Base-by-base conservation (phyloP, 2,329 filamentous ascomycete species). In the Ophiostoma montium region DNA sequence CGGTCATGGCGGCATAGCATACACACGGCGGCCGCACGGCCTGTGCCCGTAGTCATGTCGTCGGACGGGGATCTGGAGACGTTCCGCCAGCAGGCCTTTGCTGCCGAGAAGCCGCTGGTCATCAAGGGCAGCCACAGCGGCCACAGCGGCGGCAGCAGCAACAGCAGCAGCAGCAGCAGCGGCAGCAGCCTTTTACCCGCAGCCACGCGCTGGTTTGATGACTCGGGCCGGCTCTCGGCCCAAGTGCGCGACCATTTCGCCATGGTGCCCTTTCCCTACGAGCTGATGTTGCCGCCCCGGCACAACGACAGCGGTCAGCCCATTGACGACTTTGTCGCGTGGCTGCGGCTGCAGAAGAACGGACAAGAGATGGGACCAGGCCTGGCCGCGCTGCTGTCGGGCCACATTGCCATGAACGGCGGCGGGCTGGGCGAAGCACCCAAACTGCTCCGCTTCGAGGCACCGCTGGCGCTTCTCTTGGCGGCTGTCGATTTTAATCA, bases 391-490 rank as follows among this genome's bases (percentile, higher is more conserved):
- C 51, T 56, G 0, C 35, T 57, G 12, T 13, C 35, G 1, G 44
- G 53, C 33, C 46, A 50, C 12, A 32, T 48, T 19, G 39, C 15
- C 5, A 42, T 42, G 21, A 23, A 42, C 13, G 23, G 21, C 23
- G 39, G 39, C 23, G 15, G 15, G 8, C 15, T 12, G 15, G 23
- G 16, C 15, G 13, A 7, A 21, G 11, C n/a, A 15, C 8, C 39
- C 9, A 42, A n/a, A 19, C 30, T 86, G 79, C 59, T 71, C 27
- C 73, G 73, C 46, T 69, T 84, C 42, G 59, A 75, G 23, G 78
- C 78, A 1, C 76, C 80, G 0, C 65, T 94, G 0, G 68, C 67
- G 35, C 70, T 90, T 32, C 76, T 94, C 43, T 63, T 82, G 15
- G 71, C 77, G 44, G 72, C 70, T 7, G 56, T 69, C n/a, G 60